phyloP scores from a whole-genome alignment of 176 grass and related monocot species.

The Oryza coarctata region DNA sequence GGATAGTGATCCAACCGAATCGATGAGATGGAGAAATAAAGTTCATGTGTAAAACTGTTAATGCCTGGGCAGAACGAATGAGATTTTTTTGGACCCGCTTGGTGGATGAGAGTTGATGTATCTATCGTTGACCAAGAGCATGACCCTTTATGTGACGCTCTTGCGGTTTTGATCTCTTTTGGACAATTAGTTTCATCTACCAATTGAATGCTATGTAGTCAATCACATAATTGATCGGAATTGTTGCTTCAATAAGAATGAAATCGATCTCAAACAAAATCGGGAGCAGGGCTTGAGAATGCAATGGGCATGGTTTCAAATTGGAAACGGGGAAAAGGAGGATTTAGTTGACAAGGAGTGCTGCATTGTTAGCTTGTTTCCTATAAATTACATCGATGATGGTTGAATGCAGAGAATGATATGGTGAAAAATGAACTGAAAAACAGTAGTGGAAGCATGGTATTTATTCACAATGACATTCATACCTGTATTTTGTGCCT shows the following conservation, averaged over 20 bases:
- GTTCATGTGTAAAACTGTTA: neutral
- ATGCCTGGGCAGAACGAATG: neutral
- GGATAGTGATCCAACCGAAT: neutral
- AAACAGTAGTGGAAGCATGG: neutral
- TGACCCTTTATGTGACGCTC: neutral
- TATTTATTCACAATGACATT: neutral
- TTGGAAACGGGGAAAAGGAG: neutral
- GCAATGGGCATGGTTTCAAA: no score
- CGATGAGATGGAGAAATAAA: neutral
- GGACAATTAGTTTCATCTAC: neutral
- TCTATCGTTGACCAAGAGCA: neutral
- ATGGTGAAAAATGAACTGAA: neutral
- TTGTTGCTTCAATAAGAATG: neutral
- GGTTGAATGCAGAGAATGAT: neutral
- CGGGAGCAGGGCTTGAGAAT: neutral
- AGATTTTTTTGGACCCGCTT: neutral
- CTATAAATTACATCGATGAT: neutral
- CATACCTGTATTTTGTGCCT: neutral
- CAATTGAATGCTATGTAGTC: neutral
- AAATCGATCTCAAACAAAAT: neutral
- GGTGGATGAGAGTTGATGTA: neutral
- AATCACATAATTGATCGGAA: neutral
- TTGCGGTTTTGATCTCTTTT: constrained; percentile 13
- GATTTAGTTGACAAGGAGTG: neutral
- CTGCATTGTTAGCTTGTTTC: neutral